Conservation (phyloP, 2,329 filamentous ascomycete species). For the Tricladium varicosporioides region DNA sequence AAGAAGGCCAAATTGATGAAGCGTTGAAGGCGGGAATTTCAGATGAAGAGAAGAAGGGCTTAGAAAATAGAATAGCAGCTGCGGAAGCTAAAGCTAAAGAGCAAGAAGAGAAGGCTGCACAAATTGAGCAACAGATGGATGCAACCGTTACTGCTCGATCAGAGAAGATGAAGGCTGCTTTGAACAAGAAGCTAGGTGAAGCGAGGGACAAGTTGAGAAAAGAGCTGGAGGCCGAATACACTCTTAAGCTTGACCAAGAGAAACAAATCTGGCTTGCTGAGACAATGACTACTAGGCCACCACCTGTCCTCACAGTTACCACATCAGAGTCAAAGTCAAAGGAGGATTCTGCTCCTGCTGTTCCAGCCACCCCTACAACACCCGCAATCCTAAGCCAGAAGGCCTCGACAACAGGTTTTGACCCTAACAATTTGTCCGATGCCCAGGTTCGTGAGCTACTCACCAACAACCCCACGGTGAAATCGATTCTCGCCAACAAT, state of each 20-base stretch:
- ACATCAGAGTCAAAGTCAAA: slow-evolving; percentile 42
- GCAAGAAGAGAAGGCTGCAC: slow-evolving; percentile 56
- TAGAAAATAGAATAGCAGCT: slow-evolving; percentile 61
- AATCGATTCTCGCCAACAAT: slow-evolving; percentile 57
- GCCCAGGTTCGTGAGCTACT: slow-evolving; percentile 56
- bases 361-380: slow-evolving; percentile 14
- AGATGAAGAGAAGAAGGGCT: slow-evolving; percentile 56
- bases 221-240: slow-evolving; percentile 46
- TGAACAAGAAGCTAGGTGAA: slow-evolving; percentile 66
- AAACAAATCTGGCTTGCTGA: slow-evolving; percentile 61
- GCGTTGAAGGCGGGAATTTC: slow-evolving; percentile 38
- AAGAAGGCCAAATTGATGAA: slow-evolving; percentile 56
- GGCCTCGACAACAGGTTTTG: slow-evolving; percentile 5
- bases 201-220: slow-evolving; percentile 51
- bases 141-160: slow-evolving; percentile 62
- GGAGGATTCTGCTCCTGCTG: slow-evolving; percentile 1
- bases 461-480: slow-evolving; percentile 51
- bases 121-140: slow-evolving; percentile 59
- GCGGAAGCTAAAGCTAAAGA: slow-evolving; percentile 63
- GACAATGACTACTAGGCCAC: slow-evolving; percentile 32
- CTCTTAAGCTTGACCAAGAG: slow-evolving; percentile 58
- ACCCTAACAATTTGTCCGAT: slow-evolving; percentile 47
- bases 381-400: slow-evolving; percentile 26
- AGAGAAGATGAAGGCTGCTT: slow-evolving; percentile 65
- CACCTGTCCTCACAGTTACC: slow-evolving; percentile 26